A percentile compares a stretch with the other conserved stretches of the same genome.
Conservation (phyloP, 495 filamentous ascomycete genomes). For the Penicillium lividum region DNA sequence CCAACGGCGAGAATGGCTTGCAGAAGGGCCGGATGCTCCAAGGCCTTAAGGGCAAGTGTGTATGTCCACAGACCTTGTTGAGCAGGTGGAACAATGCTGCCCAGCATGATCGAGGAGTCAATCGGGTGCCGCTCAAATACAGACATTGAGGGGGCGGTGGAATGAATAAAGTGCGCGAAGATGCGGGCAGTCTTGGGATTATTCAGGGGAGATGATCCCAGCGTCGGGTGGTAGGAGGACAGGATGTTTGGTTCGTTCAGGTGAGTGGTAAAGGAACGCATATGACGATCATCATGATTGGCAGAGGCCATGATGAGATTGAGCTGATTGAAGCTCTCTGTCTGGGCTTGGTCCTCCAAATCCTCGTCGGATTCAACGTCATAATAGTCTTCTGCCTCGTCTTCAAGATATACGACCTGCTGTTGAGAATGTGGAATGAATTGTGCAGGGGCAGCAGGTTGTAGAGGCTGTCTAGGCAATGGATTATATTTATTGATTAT, state of each 20-base stretch:
- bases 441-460: conserved; percentile 4
- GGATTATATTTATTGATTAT: conserved; percentile 18
- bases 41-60: conserved; percentile 78
- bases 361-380: conserved; percentile 73
- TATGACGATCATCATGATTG: conserved; percentile 47
- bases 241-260: conserved; percentile 72
- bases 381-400: conserved; percentile 58
- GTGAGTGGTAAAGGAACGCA: conserved; percentile 65
- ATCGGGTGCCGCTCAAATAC: conserved; percentile 83
- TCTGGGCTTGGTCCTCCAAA: conserved; percentile 51
- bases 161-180: conserved; percentile 90
- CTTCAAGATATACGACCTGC: conserved; percentile 42
- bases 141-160: conserved; percentile 84
- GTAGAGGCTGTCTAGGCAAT: conserved; percentile 9
- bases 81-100: conserved; percentile 61
- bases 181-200: conserved; percentile 81
- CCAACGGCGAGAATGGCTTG: conserved; percentile 90
- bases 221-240: conserved; percentile 72
- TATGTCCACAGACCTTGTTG: conserved; percentile 87
- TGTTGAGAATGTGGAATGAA: conserved; percentile 17
- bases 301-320: conserved; percentile 51
- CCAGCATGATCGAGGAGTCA: conserved; percentile 74
- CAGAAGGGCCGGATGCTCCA: conserved; percentile 80
- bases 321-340: conserved; percentile 54
- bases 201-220: conserved; percentile 75